Percentiles rank a stretch among this genome's conserved stretches.
Conservation (phyloP, 148 eudicot genomes). For the Rhododendron kiyosumense region DNA sequence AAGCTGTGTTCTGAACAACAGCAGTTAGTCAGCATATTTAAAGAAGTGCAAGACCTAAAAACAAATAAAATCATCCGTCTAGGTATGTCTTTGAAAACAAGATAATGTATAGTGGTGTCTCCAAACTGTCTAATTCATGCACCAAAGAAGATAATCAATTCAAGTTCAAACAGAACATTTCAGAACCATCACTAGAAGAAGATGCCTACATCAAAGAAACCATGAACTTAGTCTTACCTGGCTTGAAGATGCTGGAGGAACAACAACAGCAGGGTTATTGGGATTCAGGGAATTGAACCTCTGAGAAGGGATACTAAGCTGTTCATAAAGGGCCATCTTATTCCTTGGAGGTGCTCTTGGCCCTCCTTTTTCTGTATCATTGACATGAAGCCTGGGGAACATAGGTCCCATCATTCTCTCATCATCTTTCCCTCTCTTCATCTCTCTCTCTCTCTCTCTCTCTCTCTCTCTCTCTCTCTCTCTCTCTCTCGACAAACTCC, state of each 20-base stretch:
- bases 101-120: no score
- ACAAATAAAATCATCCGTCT: neutral
- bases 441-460: neutral
- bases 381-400: slow-evolving; percentile 92
- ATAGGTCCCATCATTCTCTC: slow-evolving; percentile 66
- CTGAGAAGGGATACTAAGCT: slow-evolving; percentile 75
- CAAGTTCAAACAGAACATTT: neutral
- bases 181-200: neutral
- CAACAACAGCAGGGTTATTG: slow-evolving; percentile 19
- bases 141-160: neutral
- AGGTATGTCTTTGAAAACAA: neutral
- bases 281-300: slow-evolving; percentile 37
- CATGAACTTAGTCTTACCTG: slow-evolving; percentile 33
- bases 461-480: neutral
- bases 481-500: slow-evolving; percentile 10
- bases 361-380: slow-evolving; percentile 89
- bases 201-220: neutral
- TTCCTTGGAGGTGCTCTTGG: slow-evolving; percentile 97
- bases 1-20: neutral
- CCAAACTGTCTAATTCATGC: neutral
- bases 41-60: neutral
- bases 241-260: slow-evolving; percentile 40
- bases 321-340: slow-evolving; percentile 96
- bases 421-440: slow-evolving; percentile 60
- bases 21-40: neutral